Base-by-base conservation (phyloP, 2,329 filamentous ascomycete species). In the Xenoacremonium recifei region DNA sequence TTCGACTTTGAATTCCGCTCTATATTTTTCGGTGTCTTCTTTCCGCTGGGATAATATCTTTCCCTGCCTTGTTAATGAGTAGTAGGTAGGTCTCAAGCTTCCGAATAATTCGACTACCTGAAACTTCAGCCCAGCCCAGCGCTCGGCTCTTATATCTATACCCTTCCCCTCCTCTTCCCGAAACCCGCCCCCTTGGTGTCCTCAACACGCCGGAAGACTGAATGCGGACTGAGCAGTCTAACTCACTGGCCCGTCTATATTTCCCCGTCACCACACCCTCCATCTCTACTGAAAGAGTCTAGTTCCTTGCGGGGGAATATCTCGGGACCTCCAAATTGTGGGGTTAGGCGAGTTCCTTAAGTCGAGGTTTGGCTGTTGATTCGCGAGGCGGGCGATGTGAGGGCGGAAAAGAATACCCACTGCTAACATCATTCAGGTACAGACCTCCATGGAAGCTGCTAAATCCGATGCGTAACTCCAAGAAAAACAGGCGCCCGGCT, bases 371-470 rank as follows among this genome's bases (percentile, higher is more conserved):
- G 23, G 23, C 29, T 6, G 15, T 11, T 10, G 29, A 32, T 11
- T 9, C 13, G 29, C 9, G 29, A 32, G 15, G 17, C 21, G 32
- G 23, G 13, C 13, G 4, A 16, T 32, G 5, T 25, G 29, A 29
- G 34, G 20, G 30, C 40, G 40, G 44, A 47, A 44, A 47, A 47
- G 35, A 35, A 44, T 44, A 47, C 25, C 44, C 44, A 40, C 30
- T 6, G 4, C n/a, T n/a, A n/a, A n/a, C n/a, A n/a, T n/a, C n/a
- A n/a, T n/a, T n/a, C n/a, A n/a, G n/a, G n/a, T n/a, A n/a, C n/a
- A n/a, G n/a, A n/a, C n/a, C n/a, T n/a, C n/a, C n/a, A n/a, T n/a
- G n/a, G n/a, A n/a, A n/a, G n/a, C n/a, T n/a, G n/a, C n/a, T n/a
- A n/a, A n/a, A n/a, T n/a, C n/a, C n/a, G n/a, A n/a, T n/a, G n/a